A percentile compares a stretch with the other conserved stretches of the same genome.
These are phyloP conservation scores for Coemansia sp. DNA, from an alignment of 192 early-diverging fungal genomes.

Conservation along the genomic window DNA sequence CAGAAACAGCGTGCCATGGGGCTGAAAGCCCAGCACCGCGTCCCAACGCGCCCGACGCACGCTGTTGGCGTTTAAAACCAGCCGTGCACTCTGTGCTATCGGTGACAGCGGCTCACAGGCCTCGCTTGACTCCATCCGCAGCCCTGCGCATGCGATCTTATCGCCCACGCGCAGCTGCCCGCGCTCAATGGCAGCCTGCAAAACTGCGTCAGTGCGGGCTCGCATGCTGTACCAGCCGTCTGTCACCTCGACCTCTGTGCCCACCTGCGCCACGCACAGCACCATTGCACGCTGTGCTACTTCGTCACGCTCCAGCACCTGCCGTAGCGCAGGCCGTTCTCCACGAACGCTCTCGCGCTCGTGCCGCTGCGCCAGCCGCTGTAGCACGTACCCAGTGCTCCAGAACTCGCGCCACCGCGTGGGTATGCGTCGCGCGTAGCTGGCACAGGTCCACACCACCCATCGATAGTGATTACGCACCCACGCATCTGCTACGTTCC, in stretches of 20 bases:
- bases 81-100: slow-evolving; percentile 6
- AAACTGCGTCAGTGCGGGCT: slow-evolving; percentile 17
- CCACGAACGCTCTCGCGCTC: slow-evolving; percentile 35
- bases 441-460: slow-evolving; percentile 33
- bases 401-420: slow-evolving; percentile 27
- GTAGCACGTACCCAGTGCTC: slow-evolving; percentile 15
- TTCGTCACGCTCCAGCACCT: slow-evolving; percentile 32
- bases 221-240: slow-evolving; percentile 46
- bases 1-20: slow-evolving; percentile 9
- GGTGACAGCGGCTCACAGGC: slow-evolving; percentile 25
- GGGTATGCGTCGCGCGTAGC: slow-evolving; percentile 40
- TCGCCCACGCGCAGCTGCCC: slow-evolving; percentile 35
- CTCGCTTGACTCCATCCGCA: slow-evolving; percentile 17
- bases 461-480: slow-evolving; percentile 47
- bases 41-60: slow-evolving; percentile 42
- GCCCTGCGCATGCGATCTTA: slow-evolving; percentile 37
- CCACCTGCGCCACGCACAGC: slow-evolving; percentile 27
- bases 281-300: slow-evolving; percentile 39
- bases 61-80: slow-evolving; percentile 30
- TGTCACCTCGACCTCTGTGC: slow-evolving; percentile 23
- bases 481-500: slow-evolving; percentile 17
- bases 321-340: slow-evolving; percentile 32
- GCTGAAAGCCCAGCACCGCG: slow-evolving; percentile 35
- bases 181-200: slow-evolving; percentile 13
- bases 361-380: slow-evolving; percentile 23